Evolutionary conservation across 805 yeast genomes (phyloP).

Genomic region (Lipomyces mesembrius): DNA sequence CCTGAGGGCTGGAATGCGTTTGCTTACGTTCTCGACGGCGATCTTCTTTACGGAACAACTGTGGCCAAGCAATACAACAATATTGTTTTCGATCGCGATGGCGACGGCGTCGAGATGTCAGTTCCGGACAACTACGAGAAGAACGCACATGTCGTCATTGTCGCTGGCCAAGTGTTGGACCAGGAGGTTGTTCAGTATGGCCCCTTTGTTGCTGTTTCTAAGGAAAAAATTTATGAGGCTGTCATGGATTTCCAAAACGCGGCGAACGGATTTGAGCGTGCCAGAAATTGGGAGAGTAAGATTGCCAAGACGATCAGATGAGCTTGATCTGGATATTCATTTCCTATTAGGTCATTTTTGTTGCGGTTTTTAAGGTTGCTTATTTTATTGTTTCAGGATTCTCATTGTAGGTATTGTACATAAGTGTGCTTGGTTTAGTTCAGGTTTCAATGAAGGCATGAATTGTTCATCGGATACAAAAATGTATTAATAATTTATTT

Average conservation of each 20-base stretch:
- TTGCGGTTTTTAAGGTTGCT: too few relatives aligned
- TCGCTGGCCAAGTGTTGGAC: constrained; percentile 43
- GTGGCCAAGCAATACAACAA: constrained; percentile 33
- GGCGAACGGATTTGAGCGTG: constrained; percentile 46
- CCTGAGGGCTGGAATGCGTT: constrained; percentile 44
- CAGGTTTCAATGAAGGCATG: too few relatives aligned
- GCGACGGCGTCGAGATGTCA: constrained; percentile 38
- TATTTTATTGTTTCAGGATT: too few relatives aligned
- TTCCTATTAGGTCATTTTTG: too few relatives aligned
- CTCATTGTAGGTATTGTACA: too few relatives aligned
- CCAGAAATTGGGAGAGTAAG: constrained; percentile 45
- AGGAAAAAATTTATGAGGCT: constrained; percentile 68
- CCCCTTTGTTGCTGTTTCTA: constrained; percentile 81
- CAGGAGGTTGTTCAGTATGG: constrained; percentile 79
- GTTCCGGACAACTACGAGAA: constrained; percentile 36
- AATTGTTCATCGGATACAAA: too few relatives aligned
- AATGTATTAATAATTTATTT: too few relatives aligned
- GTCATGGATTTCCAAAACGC: constrained; percentile 67
- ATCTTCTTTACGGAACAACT: constrained; percentile 34
- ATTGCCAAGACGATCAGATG: constrained; percentile 38
- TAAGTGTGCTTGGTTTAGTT: not conserved
- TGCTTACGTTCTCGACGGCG: constrained; percentile 42
- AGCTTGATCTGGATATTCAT: too few relatives aligned
- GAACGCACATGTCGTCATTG: constrained; percentile 34
- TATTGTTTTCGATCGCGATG: constrained; percentile 39